Conservation (phyloP, 768 basidiomycete genomes). For the Lentinula guzmanii region DNA sequence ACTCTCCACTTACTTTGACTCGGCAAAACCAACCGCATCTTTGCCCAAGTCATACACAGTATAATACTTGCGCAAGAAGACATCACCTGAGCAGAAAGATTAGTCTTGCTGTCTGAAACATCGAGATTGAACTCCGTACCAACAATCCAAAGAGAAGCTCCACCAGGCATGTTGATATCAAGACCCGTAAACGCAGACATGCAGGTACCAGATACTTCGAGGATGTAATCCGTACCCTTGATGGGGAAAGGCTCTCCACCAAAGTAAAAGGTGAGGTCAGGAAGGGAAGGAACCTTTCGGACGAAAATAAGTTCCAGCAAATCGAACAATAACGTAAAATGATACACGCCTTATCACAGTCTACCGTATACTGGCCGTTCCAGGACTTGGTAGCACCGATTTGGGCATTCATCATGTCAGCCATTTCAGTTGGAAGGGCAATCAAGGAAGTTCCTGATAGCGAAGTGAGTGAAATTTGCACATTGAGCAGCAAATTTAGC, state of each 20-base stretch:
- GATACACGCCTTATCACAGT: slow-evolving; percentile 54
- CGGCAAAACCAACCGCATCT: slow-evolving; percentile 82
- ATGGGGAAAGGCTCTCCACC: slow-evolving; percentile 74
- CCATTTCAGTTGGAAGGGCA: slow-evolving; percentile 87
- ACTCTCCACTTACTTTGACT: slow-evolving; percentile 7
- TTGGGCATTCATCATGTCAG: slow-evolving; percentile 94
- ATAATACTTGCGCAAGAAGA: slow-evolving; percentile 87
- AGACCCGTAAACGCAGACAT: slow-evolving; percentile 90
- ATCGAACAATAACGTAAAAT: not conserved
- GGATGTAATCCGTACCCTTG: slow-evolving; percentile 81
- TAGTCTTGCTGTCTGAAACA: not conserved
- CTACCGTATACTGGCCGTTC: slow-evolving; percentile 94
- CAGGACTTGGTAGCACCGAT: slow-evolving; percentile 93
- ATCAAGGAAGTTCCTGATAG: slow-evolving; percentile 83
- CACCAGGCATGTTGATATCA: slow-evolving; percentile 75
- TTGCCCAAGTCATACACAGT: slow-evolving; percentile 83
- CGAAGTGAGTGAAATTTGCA: not conserved
- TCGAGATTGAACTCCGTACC: slow-evolving; percentile 39
- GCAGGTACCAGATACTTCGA: slow-evolving; percentile 88
- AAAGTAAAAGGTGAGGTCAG: slow-evolving; percentile 81
- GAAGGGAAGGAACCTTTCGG: slow-evolving; percentile 61
- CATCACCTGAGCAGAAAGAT: slow-evolving; percentile 49
- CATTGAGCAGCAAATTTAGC: not conserved
- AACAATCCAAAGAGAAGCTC: slow-evolving; percentile 82
- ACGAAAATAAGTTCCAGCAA: not conserved